Conservation (phyloP, 345 rosid species). For the Brassica nigra region DNA sequence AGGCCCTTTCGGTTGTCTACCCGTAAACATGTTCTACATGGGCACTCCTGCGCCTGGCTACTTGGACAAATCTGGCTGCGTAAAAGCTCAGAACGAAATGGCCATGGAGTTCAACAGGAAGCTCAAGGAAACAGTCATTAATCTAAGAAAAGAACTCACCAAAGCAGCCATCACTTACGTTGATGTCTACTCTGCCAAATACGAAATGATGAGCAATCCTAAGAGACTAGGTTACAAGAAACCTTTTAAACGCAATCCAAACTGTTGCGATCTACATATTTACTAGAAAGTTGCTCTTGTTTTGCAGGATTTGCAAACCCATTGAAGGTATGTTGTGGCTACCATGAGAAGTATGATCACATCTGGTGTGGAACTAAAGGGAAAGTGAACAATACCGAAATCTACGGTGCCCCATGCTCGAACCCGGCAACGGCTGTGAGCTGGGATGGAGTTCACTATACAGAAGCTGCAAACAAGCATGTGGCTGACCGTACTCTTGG, state of each 20-base stretch:
- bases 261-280: background rate
- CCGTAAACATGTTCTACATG: constrained; percentile 66
- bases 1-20: constrained; percentile 89
- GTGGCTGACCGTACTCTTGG: constrained; percentile 61
- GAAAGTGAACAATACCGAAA: constrained; percentile 53
- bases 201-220: constrained; percentile 66
- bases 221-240: constrained; percentile 55
- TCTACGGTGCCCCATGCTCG: constrained; percentile 55
- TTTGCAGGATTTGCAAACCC: constrained; percentile 61
- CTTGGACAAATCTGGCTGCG: constrained; percentile 71
- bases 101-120: constrained; percentile 72
- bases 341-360: constrained; percentile 58
- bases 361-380: constrained; percentile 71
- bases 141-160: constrained; percentile 59
- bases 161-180: constrained; percentile 74
- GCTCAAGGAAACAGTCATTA: constrained; percentile 62
- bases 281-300: background rate
- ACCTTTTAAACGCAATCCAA: background rate
- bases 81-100: constrained; percentile 76
- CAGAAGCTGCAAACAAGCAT: constrained; percentile 72
- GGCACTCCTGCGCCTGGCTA: constrained; percentile 64
- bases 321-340: constrained; percentile 65
- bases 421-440: constrained; percentile 53
- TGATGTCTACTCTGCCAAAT: constrained; percentile 76
- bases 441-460: constrained; percentile 75